Percentiles rank a stretch among this genome's conserved stretches.
These are phyloP conservation scores for Raphanus hybrid DNA, from an alignment of 441 rosid species.

Conservation along the genomic window DNA sequence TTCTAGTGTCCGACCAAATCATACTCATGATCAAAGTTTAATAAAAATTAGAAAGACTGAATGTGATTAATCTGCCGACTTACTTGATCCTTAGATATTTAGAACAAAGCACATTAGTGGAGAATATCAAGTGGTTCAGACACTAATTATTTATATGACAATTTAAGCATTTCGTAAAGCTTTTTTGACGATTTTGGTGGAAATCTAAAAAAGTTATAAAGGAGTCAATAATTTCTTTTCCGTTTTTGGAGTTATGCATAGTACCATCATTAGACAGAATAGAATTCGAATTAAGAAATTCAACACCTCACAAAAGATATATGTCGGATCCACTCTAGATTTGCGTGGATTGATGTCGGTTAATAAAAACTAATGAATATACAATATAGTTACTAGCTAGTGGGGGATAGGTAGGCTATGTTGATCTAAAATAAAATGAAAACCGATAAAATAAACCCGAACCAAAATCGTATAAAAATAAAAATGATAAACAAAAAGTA, in stretches of 20 bases:
- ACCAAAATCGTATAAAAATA: neutral
- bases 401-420: conserved; percentile 15
- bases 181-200: conserved; percentile 31
- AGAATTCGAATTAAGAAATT: conserved; percentile 32
- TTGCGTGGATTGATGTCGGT: conserved; percentile 16
- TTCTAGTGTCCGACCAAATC: too few species aligned
- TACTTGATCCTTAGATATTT: conserved; percentile 31
- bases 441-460: conserved; percentile 11
- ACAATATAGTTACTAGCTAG: neutral
- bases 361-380: neutral
- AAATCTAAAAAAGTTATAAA: conserved; percentile 17
- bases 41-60: neutral
- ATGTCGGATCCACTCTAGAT: conserved; percentile 28
- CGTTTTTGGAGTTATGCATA: conserved; percentile 36
- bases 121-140: conserved; percentile 24
- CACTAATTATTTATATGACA: neutral
- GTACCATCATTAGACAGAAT: conserved; percentile 32
- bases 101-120: neutral
- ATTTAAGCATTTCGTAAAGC: conserved; percentile 24
- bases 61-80: conserved; percentile 34
- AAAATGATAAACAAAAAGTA: neutral
- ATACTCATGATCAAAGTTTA: neutral
- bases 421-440: neutral
- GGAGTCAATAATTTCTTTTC: too few species aligned
- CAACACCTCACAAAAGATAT: conserved; percentile 40